phyloP scores from a whole-genome alignment of 2,329 filamentous ascomycete species.

The Aureobasidium vineae region DNA sequence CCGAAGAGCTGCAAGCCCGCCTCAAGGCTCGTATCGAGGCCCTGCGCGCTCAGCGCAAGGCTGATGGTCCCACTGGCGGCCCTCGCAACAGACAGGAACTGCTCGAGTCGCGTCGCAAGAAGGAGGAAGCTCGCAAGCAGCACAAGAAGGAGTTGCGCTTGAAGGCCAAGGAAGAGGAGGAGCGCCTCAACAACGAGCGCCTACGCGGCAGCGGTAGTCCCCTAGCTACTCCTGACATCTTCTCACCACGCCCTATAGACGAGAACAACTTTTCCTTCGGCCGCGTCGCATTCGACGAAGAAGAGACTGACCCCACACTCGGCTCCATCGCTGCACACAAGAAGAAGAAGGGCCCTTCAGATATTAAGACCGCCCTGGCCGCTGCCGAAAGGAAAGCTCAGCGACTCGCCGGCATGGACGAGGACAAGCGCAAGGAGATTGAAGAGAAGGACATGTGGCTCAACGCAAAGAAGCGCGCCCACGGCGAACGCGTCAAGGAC shows the following conservation, averaged over 20 bases:
- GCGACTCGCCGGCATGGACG: constrained; percentile 71
- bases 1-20: constrained; percentile 71
- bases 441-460: constrained; percentile 95
- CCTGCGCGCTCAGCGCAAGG: constrained; percentile 81
- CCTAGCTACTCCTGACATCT: constrained; percentile 45
- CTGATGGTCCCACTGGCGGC: constrained; percentile 77
- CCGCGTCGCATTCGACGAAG: constrained; percentile 88
- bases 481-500: constrained; percentile 86
- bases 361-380: constrained; percentile 80
- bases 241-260: constrained; percentile 46
- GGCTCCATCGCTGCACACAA: constrained; percentile 58
- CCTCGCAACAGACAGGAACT: constrained; percentile 87
- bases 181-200: constrained; percentile 55
- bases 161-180: constrained; percentile 77
- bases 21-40: constrained; percentile 81
- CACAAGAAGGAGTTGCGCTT: constrained; percentile 83
- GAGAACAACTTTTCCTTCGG: constrained; percentile 82
- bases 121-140: constrained; percentile 80
- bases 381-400: constrained; percentile 84
- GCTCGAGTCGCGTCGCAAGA: constrained; percentile 82
- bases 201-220: constrained; percentile 60
- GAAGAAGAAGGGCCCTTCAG: constrained; percentile 78
- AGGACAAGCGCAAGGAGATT: constrained; percentile 78
- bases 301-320: constrained; percentile 71
- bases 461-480: constrained; percentile 80